Evolutionary conservation across 2,329 filamentous ascomycete genomes (phyloP), one percentile per base, ranked within the genome.

Genomic region (Pezizomycotina sp.): DNA sequence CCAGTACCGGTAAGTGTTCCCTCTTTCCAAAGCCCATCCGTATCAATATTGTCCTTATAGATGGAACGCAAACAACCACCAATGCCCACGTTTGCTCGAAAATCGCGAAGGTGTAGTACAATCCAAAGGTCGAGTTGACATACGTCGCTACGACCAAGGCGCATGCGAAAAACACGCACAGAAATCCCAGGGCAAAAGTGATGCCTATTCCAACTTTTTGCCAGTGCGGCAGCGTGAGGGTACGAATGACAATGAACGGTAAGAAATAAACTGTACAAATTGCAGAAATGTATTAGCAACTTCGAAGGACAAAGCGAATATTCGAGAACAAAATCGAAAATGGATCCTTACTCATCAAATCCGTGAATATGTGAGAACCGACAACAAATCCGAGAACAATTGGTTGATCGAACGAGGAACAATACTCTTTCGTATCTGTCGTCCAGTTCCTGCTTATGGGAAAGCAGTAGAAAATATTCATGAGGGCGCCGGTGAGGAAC

Each of bases 181-280:
- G 29, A n/a, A 40, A 40, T 7, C 41, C 41, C 4, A 44, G 19
- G 4, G 33, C 29, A 19, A 37, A 44, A 10, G 24, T 35, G 3
- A 40, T 31, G 1, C 32, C 32, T 4, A 39, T 31, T 15, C 36
- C 41, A n/a, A 44, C 13, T 13, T 33, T 44, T 23, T 39, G 36
- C n/a, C 25, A 23, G 8, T 12, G 24, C 3, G 29, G 30, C 4
- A 40, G 18, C 3, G 26, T n/a, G 5, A 40, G 28, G 19, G 18
- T 10, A 13, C 33, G 34, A n/a, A 44, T 4, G 13, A 33, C 29
- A 4, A 34, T 31, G 10, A 44, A 16, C 3, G 41, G 41, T n/a
- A 44, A 18, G n/a, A 34, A 21, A n/a, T 44, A 44, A n/a, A 37
- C 27, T 27, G 37, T 36, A n/a, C n/a, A n/a, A n/a, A n/a, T n/a